Evolutionary conservation across 257 asterid genomes (phyloP), one percentile per base, ranked within the genome.

Genomic region (Fraxinus cuspidata): DNA sequence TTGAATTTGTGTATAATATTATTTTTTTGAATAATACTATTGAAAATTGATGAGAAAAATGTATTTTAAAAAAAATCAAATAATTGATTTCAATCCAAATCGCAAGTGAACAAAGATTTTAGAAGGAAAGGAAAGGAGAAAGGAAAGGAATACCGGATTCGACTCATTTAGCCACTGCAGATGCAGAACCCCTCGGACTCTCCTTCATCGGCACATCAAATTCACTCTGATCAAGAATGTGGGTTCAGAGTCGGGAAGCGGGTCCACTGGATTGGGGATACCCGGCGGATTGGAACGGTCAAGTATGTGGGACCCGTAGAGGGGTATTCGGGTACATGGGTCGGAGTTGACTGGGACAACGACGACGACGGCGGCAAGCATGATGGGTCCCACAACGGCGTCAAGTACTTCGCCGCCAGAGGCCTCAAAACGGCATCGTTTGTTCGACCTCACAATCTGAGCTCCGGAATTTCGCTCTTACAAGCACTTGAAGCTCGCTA

Each of bases 321-420:
- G 75, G 97, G 96, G 23, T 83, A 81, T 73, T 76, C 88, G 28
- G 97, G 96, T 31, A 81, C 81, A 53, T 95, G 99, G 99, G 67
- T 92, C 64, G 99, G 99, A 63, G 92, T 95, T 66, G 98, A 93
- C 47, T 95, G 99, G 99, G 97, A 93, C 74, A 85, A 83, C 73
- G 92, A 88, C 79, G 96, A 88, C 70, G 89, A 89, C 66, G 99
- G 98, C 66, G 99, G 98, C 23, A 96, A 93, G 82, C 98, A 96
- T 74, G 94, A 96, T 19, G 99, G 99, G 0, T 89, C 93, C 58
- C 89, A 87, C 78, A 85, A 89, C 70, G 96, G 95, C 0, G 85
- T 88, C 76, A 80, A 80, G 12, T 92, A 96, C 85, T 96, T 96
- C 87, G 75, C 78, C 40, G 95, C 92, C 35, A 87, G 91, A 47